Evolutionary conservation across 2,329 filamentous ascomycete species (phyloP).

Genomic region (Kalaharituber pfeilii): DNA sequence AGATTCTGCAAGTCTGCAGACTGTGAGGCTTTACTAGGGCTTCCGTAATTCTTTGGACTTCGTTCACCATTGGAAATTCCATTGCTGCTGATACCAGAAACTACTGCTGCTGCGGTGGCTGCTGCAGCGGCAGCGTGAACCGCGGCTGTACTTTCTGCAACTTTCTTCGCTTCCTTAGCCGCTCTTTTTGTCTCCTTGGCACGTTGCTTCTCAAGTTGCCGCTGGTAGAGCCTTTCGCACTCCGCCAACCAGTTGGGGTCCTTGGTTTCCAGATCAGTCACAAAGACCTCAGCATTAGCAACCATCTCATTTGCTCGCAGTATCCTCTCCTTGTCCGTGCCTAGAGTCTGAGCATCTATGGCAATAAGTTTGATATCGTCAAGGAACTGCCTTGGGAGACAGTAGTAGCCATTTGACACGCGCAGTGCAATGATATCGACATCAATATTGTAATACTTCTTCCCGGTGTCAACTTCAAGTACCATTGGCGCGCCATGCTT

Average conservation of each 20-base stretch:
- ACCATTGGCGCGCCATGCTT: constrained; percentile 61
- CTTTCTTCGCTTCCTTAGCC: constrained; percentile 5
- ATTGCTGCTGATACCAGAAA: neutral
- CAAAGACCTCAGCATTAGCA: constrained; percentile 86
- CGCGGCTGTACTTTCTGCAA: neutral
- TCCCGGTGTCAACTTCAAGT: constrained; percentile 54
- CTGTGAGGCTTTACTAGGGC: neutral
- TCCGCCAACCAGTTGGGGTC: constrained; percentile 47
- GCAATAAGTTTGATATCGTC: constrained; percentile 70
- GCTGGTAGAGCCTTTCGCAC: constrained; percentile 64
- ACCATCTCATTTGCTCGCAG: constrained; percentile 82
- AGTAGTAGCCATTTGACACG: constrained; percentile 93
- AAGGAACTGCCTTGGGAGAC: constrained; percentile 73
- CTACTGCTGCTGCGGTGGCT: neutral
- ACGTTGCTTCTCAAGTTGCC: constrained; percentile 24
- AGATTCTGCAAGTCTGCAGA: neutral
- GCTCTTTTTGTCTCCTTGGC: constrained; percentile 10
- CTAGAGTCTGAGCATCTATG: constrained; percentile 65
- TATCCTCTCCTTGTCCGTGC: constrained; percentile 49
- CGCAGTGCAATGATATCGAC: constrained; percentile 85
- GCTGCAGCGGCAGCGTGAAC: neutral
- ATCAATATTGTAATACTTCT: constrained; percentile 91
- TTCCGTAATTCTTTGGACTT: neutral
- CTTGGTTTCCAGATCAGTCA: constrained; percentile 52
- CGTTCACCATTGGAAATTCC: neutral